Percentiles rank a stretch among this genome's conserved stretches.
Evolutionary conservation across 345 rosid species (phyloP).

Genomic region (Eucalyptus grandis): DNA sequence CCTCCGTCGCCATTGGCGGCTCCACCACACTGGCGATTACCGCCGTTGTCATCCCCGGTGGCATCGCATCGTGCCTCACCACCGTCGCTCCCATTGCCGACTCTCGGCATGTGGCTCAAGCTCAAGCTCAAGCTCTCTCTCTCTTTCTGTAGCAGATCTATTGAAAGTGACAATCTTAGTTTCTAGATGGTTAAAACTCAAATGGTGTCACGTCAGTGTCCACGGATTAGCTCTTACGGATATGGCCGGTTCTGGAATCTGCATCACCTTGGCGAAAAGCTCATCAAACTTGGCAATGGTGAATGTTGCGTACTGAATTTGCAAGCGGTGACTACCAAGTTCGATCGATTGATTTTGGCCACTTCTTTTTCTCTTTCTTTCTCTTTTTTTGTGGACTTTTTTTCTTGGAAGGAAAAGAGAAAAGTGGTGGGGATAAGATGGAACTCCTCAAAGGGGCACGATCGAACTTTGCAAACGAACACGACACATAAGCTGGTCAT

Average conservation of each 20-base stretch:
- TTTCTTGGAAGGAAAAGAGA: not conserved
- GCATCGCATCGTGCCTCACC: not conserved
- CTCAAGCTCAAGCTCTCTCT: not conserved
- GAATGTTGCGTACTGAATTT: not conserved
- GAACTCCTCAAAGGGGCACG: not conserved
- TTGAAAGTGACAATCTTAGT: too few species aligned
- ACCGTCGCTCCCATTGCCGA: not conserved
- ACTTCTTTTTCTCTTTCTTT: not conserved
- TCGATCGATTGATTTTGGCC: not conserved
- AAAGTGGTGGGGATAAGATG: not conserved
- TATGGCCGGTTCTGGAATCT: not conserved
- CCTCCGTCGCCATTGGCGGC: fast-evolving
- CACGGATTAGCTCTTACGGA: not conserved
- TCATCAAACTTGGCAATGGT: not conserved
- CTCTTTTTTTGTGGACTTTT: not conserved
- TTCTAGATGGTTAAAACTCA: too few species aligned
- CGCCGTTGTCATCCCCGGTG: not conserved
- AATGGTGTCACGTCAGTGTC: not conserved
- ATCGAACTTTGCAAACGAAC: not conserved
- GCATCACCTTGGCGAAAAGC: not conserved
- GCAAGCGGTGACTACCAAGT: not conserved
- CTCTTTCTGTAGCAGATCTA: not conserved
- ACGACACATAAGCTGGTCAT: not conserved
- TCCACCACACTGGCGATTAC: not conserved
- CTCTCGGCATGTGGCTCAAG: not conserved